Evolutionary conservation across 441 rosid species (phyloP), one percentile per base, ranked within the genome.

Genomic region (Populus hybrid): DNA sequence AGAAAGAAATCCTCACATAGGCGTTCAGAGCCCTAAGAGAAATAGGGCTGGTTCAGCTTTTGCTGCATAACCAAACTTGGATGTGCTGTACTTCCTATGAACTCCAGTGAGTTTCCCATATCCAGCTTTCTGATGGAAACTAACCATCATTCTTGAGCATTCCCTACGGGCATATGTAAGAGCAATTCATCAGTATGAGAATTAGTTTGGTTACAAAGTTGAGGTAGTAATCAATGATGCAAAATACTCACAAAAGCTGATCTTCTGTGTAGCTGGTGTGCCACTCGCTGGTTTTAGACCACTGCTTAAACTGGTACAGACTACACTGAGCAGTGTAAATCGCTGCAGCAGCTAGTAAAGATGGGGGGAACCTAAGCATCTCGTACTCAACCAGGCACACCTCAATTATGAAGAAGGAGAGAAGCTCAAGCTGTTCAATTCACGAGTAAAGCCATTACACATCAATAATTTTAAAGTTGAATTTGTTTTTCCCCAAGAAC

Each of bases 331-430:
- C 95, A 3, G 97, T 89, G 77, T 86, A 96, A 75, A 94, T 84
- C 2, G 98, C 95, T 9, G 92, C 88, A 4, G 99, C 95, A 1
- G 98, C 93, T 67, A 94, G 67, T 59, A 89, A 65, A 1, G 98
- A 94, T 24, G 98, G 94, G 10, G 87, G 86, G 79, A 85, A 92
- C 81, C 81, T 85, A 38, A 96, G 85, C 98, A 94, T 96, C 68
- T 89, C 88, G 30, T 89, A 94, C 76, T 96, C 98, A 66, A 96
- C 98, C 1, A 93, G 82, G 40, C 91, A 88, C 26, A 96, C 96
- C 81, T 96, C 99, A 9, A 91, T 86, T 82, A 94, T 79, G 90
- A 89, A 94, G 72, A 90, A 92, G 4, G 98, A 87, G 74, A 96
- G 88, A 35, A 84, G 83, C 85, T 92, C 97, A 20, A 93, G 90